Evolutionary conservation across 805 yeast genomes (phyloP), one percentile per base, ranked within the genome.

Genomic region (Lipomyces oligophaga): DNA sequence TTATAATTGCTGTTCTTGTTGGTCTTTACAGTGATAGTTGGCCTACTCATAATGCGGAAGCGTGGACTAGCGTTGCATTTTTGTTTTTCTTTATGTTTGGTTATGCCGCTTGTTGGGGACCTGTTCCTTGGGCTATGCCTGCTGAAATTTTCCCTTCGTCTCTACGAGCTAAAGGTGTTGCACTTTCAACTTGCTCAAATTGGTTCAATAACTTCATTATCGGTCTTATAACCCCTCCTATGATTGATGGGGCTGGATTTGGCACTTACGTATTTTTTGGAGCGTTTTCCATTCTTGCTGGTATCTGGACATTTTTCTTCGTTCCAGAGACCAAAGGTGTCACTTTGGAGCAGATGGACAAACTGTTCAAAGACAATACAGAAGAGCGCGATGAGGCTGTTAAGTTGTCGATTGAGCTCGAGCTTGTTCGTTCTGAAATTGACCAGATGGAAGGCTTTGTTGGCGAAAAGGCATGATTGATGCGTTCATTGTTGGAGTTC

Each of bases 291-390:
- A 66, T 66, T 20, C 70, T 65, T 51, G 70, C 76, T 74, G 69
- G 72, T 32, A 46, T 77, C 43, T 79, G 60, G 21, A 58, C 62
- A 11, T 59, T 69, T 49, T 60, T 79, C 52, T 76, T 78, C 65
- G 78, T 80, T 76, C 85, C 83, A 30, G 87, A 82, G 66, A 81
- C 87, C 30, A 81, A 80, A 67, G 81, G 76, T 58, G 78, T 75
- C 67, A 78, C 86, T 10, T 71, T 81, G 61, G 88, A 81, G 67
- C 85, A 81, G 65, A 77, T 81, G 49, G 87, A 81, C 81, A 75
- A 76, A 40, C 69, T 80, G 39, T 80, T 59, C 59, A 45, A 45
- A 6, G 41, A 52, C 30, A 38, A 52, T 22, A 46, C n/a, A n/a
- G n/a, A n/a, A n/a, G n/a, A n/a, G n/a, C n/a, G n/a, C n/a, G n/a